phyloP scores from a whole-genome alignment of 1,139 yeast genomes.

The Kluyveromyces sp. region DNA sequence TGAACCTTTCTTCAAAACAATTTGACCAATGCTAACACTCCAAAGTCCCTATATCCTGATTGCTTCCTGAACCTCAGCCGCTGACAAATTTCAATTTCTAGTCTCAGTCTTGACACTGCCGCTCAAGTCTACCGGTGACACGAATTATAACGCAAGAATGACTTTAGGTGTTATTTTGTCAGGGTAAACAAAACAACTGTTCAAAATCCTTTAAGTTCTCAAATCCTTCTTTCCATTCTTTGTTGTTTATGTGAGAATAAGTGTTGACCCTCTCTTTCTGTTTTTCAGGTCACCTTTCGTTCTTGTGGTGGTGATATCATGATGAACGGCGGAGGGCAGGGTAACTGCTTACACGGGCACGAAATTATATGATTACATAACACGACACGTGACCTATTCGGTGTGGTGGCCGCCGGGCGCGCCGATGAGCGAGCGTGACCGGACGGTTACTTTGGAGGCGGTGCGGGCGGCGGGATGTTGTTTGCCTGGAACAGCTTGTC shows the following conservation, averaged over 20 bases:
- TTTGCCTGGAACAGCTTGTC: constrained; percentile 28
- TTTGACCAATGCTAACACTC: too few relatives aligned
- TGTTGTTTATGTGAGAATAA: neutral
- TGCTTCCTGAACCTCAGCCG: too few relatives aligned
- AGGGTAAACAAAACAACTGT: constrained; percentile 8
- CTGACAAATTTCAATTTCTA: too few relatives aligned
- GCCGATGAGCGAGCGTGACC: too few relatives aligned
- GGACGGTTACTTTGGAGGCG: neutral
- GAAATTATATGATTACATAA: neutral
- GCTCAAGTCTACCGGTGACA: neutral
- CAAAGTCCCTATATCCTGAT: too few relatives aligned
- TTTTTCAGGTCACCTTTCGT: neutral
- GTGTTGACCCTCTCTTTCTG: constrained; percentile 4
- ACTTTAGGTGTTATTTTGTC: constrained; percentile 2
- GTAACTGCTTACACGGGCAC: constrained; percentile 5
- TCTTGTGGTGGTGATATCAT: constrained; percentile 5
- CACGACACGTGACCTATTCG: too few relatives aligned
- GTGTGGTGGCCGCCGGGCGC: too few relatives aligned
- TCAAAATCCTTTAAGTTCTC: neutral
- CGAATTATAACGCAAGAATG: neutral
- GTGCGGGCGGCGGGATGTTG: constrained; percentile 31
- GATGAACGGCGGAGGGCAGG: constrained; percentile 2
- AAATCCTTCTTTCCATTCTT: too few relatives aligned
- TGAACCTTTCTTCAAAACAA: too few relatives aligned
- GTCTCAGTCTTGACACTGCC: neutral